phyloP scores from a whole-genome alignment of 2,329 filamentous ascomycete genomes.

The Neopestalotiopsis sp. region DNA sequence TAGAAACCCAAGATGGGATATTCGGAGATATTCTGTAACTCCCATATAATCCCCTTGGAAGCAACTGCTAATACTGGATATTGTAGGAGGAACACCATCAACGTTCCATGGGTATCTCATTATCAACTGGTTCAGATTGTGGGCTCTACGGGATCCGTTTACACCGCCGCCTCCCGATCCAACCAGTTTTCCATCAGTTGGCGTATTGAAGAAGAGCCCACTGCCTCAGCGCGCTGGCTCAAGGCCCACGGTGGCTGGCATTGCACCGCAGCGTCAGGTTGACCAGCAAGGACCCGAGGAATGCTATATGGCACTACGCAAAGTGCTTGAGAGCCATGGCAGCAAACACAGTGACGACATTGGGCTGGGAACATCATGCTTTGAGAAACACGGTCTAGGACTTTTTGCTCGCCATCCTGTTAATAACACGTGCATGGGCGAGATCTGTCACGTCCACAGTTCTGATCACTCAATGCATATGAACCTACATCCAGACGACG shows the following conservation, averaged over 20 bases:
- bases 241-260: slow-evolving; percentile 41
- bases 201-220: slow-evolving; percentile 58
- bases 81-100: slow-evolving; percentile 70
- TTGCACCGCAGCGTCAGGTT: slow-evolving; percentile 23
- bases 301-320: slow-evolving; percentile 62
- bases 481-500: slow-evolving; percentile 80
- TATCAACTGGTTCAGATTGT: slow-evolving; percentile 74
- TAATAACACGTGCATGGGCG: slow-evolving; percentile 77
- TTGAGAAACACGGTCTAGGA: slow-evolving; percentile 82
- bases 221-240: slow-evolving; percentile 68
- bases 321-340: slow-evolving; percentile 58
- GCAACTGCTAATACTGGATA: no score
- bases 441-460: slow-evolving; percentile 81
- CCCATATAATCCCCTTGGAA: no score
- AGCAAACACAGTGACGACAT: slow-evolving; percentile 51
- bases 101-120: slow-evolving; percentile 76
- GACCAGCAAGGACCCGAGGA: slow-evolving; percentile 63
- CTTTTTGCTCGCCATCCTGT: slow-evolving; percentile 72
- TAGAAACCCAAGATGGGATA: no score
- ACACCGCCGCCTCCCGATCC: slow-evolving; percentile 58
- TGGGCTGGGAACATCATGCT: slow-evolving; percentile 72
- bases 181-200: slow-evolving; percentile 56
- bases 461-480: slow-evolving; percentile 80
- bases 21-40: no score
- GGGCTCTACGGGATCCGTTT: slow-evolving; percentile 75